These are phyloP conservation scores for Clausena lansium DNA, from an alignment of 345 rosid species.

Conservation along the genomic window DNA sequence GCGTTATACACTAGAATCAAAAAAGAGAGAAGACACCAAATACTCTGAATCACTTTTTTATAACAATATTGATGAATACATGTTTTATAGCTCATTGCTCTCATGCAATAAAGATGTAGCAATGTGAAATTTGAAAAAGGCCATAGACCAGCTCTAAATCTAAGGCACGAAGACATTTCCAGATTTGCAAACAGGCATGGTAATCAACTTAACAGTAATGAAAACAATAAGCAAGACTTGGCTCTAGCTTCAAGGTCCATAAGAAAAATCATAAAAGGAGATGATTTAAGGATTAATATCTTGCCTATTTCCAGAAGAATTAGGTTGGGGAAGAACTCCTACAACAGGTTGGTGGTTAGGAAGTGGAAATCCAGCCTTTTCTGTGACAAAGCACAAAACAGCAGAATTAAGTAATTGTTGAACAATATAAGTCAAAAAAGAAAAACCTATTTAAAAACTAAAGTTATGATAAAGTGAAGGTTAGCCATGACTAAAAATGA, in stretches of 20 bases:
- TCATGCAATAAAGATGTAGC: background rate
- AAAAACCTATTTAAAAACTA: background rate
- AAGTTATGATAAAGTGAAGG: background rate
- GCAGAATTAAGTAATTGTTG: conserved; percentile 7
- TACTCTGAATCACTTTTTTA: background rate
- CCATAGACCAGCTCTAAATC: background rate
- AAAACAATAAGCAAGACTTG: conserved; percentile 6
- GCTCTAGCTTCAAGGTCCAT: background rate
- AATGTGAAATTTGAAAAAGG: background rate
- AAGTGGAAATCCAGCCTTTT: conserved; percentile 40
- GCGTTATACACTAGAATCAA: conserved; percentile 4
- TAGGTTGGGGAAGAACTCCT: conserved; percentile 66
- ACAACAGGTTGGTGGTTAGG: conserved; percentile 46
- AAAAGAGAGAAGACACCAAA: background rate
- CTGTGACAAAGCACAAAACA: conserved; percentile 39
- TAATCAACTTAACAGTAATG: conserved; percentile 1
- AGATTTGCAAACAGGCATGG: background rate
- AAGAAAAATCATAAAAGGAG: background rate
- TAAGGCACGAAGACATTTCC: background rate
- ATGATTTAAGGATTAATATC: conserved; percentile 19
- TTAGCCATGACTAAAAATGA: conserved; percentile 4
- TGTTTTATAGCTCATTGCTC: background rate
- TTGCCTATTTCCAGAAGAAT: conserved; percentile 56
- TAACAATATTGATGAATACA: conserved; percentile 1
- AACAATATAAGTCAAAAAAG: background rate